Evolutionary conservation across 805 yeast species (phyloP), one percentile per base, ranked within the genome.

Genomic region (Candida odintsovae): DNA sequence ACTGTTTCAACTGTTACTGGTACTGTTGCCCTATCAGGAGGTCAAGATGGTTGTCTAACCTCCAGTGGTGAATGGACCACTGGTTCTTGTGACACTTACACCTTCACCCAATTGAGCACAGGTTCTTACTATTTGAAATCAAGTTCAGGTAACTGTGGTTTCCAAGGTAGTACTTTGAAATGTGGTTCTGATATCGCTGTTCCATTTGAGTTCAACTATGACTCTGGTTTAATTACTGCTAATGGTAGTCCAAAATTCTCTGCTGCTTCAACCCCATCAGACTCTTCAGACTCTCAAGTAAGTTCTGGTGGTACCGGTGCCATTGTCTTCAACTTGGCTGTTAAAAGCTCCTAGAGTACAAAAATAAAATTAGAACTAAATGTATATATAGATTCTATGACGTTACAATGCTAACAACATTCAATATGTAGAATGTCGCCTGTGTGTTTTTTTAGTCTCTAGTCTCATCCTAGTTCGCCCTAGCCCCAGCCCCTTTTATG

Each of bases 1-100:
- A 8, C 43, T 25, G 25, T 19, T 26, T 13, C 37, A 5, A 39
- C 19, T 13, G 18, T 37, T n/a, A 25, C 40, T 15, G 45, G 86
- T 6, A 68, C 62, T 54, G 58, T 84, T 42, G 71, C 68, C 47
- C 36, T 33, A 33, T 65, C 77, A 16, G 59, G 71, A n/a, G 76
- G 68, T 37, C 75, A 80, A 47, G 51, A 64, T 4, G 95, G 95
- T 13, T 86, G 95, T 63, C 67, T 90, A 43, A 88, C 88, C 55
- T 76, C 84, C 48, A 83, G 78, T 57, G 97, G 97, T 5, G 75
- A 78, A 54, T 89, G 94, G 90, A 85, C 82, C 65, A 61, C 65
- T 33, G 96, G 95, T 2, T 78, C 90, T 0, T 90, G 96, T 63
- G 97, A 96, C 6, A 78, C 83, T 9, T 89, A 71, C 66, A 71